Evolutionary conservation across 257 asterid genomes (phyloP), one percentile per base, ranked within the genome.

Genomic region (Knoxia roxburghii): DNA sequence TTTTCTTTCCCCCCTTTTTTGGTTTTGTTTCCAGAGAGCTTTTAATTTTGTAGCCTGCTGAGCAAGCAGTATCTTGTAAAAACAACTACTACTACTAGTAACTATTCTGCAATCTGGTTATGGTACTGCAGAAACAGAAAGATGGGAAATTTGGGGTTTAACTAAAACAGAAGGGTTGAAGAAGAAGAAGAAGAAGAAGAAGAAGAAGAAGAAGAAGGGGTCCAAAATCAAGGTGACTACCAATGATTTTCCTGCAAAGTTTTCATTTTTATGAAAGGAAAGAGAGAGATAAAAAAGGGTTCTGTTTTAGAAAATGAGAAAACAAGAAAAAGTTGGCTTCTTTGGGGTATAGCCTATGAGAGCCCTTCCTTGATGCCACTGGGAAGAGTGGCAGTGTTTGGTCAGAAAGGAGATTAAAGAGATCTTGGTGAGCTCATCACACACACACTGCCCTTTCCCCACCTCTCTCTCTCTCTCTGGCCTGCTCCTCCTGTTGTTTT

Each of bases 401-500:
- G 96, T 88, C 90, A 85, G 95, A 86, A 77, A 71, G 58, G 78
- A 84, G 86, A 85, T 80, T 84, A 85, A 85, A 84, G 88, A 77
- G 88, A 77, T 77, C 77, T 79, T 79, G 80, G 83, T 78, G 84
- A 77, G 67, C 71, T 82, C 80, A 76, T 77, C 81, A 78, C 74
- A n/a, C n/a, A n/a, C n/a, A n/a, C 9, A 9, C 41, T 70, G 76
- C 57, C 73, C 55, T 21, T 26, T 72, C 73, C 53, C 77, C 73
- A 66, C 80, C 50, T 9, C 81, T 73, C 71, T 69, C 73, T 32
- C 37, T 48, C 56, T 65, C 72, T 70, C 76, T 75, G 74, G 41
- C 41, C 15, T 74, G 65, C 80, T 54, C 5, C 81, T 75, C 68
- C 68, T 75, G 29, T 60, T 48, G 67, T 65, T 77, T 69, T 78